phyloP scores from a whole-genome alignment of 768 basidiomycete species.

The Suillus weaverae region DNA sequence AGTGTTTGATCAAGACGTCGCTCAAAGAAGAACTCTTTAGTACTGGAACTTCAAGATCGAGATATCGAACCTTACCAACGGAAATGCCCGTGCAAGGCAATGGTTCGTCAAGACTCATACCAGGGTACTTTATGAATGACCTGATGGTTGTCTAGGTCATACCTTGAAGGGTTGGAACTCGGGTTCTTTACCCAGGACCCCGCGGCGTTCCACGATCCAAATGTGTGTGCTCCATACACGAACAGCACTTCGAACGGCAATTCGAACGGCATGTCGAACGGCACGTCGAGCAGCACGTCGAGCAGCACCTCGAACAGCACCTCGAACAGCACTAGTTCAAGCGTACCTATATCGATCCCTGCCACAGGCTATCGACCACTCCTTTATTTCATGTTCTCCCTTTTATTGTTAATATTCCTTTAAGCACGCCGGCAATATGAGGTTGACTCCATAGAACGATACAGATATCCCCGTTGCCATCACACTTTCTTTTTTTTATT shows the following conservation, averaged over 20 bases:
- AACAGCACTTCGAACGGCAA: conserved; percentile 37
- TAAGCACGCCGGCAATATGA: background rate
- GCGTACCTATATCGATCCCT: background rate
- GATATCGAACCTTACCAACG: conserved; percentile 46
- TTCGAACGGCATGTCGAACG: background rate
- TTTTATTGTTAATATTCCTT: background rate
- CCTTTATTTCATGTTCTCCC: background rate
- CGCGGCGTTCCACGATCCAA: conserved; percentile 47
- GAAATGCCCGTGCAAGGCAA: conserved; percentile 51
- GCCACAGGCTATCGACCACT: background rate
- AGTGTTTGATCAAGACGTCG: background rate
- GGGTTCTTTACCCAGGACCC: conserved; percentile 69
- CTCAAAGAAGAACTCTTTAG: conserved; percentile 24
- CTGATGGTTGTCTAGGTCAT: conserved; percentile 53
- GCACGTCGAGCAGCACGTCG: background rate
- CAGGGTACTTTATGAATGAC: background rate
- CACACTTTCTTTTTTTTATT: background rate
- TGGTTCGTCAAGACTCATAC: conserved; percentile 45
- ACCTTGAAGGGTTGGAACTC: conserved; percentile 55
- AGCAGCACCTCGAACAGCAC: background rate
- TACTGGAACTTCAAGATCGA: conserved; percentile 81
- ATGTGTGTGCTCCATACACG: conserved; percentile 56
- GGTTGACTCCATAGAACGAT: background rate
- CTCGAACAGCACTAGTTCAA: conserved; percentile 13
- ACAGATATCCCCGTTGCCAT: background rate